These are phyloP conservation scores for Saturnispora dispora DNA, from an alignment of 805 yeast genomes.

Conservation along the genomic window DNA sequence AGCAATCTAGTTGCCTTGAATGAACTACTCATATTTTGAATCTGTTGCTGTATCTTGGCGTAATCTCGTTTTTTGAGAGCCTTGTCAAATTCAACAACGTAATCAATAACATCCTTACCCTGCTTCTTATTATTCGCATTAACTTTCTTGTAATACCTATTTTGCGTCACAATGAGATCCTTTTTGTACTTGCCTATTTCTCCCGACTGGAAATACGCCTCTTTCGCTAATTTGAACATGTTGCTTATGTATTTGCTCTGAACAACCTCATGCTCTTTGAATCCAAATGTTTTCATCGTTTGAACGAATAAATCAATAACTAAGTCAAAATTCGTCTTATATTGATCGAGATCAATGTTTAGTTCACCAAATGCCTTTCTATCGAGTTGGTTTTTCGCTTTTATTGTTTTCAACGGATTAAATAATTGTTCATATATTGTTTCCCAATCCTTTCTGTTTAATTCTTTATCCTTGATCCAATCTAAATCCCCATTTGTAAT, in stretches of 20 bases:
- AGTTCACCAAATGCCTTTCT: constrained; percentile 15
- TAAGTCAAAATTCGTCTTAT: constrained; percentile 22
- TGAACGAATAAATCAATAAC: constrained; percentile 15
- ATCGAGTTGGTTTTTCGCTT: constrained; percentile 16
- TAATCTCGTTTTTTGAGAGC: constrained; percentile 19
- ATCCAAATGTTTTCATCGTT: constrained; percentile 16
- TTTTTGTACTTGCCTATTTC: constrained; percentile 3
- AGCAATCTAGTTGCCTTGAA: constrained; percentile 34
- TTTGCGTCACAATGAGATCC: neutral
- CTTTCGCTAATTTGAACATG: constrained; percentile 18
- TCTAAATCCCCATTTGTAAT: constrained; percentile 17
- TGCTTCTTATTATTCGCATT: neutral
- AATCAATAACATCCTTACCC: constrained; percentile 11
- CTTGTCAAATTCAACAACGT: constrained; percentile 13
- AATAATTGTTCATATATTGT: constrained; percentile 30
- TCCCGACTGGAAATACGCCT: constrained; percentile 16
- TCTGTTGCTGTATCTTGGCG: constrained; percentile 31
- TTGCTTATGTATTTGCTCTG: constrained; percentile 17
- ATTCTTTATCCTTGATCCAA: constrained; percentile 28
- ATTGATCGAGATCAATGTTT: constrained; percentile 8
- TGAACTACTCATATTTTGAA: constrained; percentile 29
- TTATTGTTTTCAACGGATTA: constrained; percentile 14
- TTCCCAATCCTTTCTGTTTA: constrained; percentile 35
- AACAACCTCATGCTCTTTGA: constrained; percentile 17
- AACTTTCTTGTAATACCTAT: constrained; percentile 11